Evolutionary conservation across 2,329 filamentous ascomycete species (phyloP).

Genomic region (Hymenoscyphus repandus): DNA sequence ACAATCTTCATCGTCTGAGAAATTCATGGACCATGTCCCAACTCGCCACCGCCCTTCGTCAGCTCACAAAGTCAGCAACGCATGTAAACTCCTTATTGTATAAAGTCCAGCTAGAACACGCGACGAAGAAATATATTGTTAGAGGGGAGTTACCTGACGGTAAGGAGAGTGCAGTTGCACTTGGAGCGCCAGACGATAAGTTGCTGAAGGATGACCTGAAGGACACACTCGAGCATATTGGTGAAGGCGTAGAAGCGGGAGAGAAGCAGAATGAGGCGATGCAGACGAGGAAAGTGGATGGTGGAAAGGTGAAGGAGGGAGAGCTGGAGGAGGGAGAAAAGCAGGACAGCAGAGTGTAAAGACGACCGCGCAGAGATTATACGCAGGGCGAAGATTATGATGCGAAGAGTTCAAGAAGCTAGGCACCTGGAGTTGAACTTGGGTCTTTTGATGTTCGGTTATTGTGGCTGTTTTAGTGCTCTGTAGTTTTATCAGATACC

Average conservation of each 20-base stretch:
- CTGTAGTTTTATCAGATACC: not conserved
- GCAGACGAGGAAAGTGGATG: not conserved
- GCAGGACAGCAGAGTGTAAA: no score
- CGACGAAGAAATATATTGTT: conserved; percentile 15
- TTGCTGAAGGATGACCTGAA: not conserved
- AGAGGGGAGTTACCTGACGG: conserved; percentile 10
- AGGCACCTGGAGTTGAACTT: no score
- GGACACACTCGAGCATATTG: not conserved
- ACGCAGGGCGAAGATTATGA: no score
- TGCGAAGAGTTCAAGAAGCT: no score
- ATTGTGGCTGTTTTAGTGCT: not conserved
- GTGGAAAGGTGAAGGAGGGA: not conserved
- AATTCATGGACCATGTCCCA: conserved; percentile 10
- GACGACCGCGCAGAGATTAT: no score
- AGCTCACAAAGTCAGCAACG: conserved; percentile 15
- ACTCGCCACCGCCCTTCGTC: conserved; percentile 12
- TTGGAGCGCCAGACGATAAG: conserved; percentile 8
- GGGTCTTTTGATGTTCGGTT: no score
- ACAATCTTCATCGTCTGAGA: no score
- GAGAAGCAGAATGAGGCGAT: not conserved
- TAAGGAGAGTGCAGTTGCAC: conserved; percentile 6
- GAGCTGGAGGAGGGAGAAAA: not conserved
- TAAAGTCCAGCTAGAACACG: conserved; percentile 14
- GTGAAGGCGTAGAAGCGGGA: not conserved
- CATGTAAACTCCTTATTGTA: conserved; percentile 18